Evolutionary conservation across 139 green algal species (phyloP), one percentile per base, ranked within the genome.

Genomic region (Tetraselmis striata): DNA sequence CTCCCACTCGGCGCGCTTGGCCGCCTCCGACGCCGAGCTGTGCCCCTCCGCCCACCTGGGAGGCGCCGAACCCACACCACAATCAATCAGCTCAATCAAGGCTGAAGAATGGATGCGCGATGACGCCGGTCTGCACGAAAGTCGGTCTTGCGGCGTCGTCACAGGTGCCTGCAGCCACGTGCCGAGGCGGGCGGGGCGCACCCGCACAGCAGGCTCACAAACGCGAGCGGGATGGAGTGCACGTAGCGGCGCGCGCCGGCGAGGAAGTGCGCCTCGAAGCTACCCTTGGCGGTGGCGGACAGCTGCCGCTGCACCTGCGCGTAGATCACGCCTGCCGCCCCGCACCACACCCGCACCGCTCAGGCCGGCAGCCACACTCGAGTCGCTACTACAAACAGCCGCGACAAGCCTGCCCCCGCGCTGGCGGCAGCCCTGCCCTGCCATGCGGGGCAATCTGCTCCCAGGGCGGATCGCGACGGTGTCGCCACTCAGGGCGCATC

Each of bases 1-100:
- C 31, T 84, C 79, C 94, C 93, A 96, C 82, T 92, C 83, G 27
- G 84, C 32, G 29, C 90, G 87, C 28, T 80, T 2, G 32, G 30
- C 31, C 59, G 24, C 28, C 25, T 1, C 11, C 77, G 32, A 82
- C 45, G 2, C 32, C 31, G 2, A 1, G 1, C 24, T 77, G 27
- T 22, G 58, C 32, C 77, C 23, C 59, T 59, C 0, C 11, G 0
- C 29, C 30, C 31, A 79, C 31, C 80, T 67, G 28, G 26, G 29
- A 0, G n/a, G 1, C 26, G 30, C 29, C 2, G 1, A 2, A 75
- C 30, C 2, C n/a, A 81, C 2, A 59, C 0, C 28, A 80, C 25
- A 28, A 28, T 45, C 1, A 18, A 80, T 11, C 59, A n/a, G n/a
- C n/a, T n/a, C n/a, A n/a, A n/a, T n/a, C n/a, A n/a, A n/a, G n/a